Evolutionary conservation across 2,329 filamentous ascomycete species (phyloP), one percentile per base, ranked within the genome.

Genomic region (Nigrospora sphaerica): DNA sequence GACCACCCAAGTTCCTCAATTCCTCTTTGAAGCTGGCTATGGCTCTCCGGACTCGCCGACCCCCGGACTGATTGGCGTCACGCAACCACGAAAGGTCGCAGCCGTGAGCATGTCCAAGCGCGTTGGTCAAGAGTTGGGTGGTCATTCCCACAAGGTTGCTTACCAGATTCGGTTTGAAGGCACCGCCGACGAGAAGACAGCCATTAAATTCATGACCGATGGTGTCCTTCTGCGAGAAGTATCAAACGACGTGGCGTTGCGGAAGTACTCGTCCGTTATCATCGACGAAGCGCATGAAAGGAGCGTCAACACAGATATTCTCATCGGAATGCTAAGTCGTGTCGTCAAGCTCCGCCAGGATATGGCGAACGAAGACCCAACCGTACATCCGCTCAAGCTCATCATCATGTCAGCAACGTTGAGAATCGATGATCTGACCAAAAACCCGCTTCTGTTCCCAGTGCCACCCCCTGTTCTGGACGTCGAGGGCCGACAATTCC

Each of bases 161-260:
- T 95, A 97, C 63, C 93, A 91, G 63, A 96, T 98, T 57, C 86
- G 95, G 19, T 98, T 97, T 54, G 93, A 98, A 61, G 89, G 86
- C 42, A 92, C 84, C 0, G 83, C 86, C 2, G 81, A 83, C 42
- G 73, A 82, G 28, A 85, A 89, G 44, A 98, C 93, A 0, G 86
- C 88, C 6, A 81, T 98, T 63, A 98, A 98, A 64, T 98, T 97
- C 69, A 96, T 98, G 91, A 98, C 93, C 0, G 93, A 98, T 65
- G 93, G 93, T 76, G 90, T 98, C 28, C 72, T 98, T 49, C 77
- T 98, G 11, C 84, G 93, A 47, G 93, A 98, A 65, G 85, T 96
- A 45, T 84, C 88, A 1, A 84, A 93, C 53, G 93, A 98, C 61
- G 89, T 97, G 59, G 77, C 88, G 0, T 69, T 98, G 39, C 81